Percentiles rank a stretch among this genome's conserved stretches.
These are phyloP conservation scores for Penicillium malachiteum DNA, from an alignment of 495 filamentous ascomycete genomes.

Conservation along the genomic window DNA sequence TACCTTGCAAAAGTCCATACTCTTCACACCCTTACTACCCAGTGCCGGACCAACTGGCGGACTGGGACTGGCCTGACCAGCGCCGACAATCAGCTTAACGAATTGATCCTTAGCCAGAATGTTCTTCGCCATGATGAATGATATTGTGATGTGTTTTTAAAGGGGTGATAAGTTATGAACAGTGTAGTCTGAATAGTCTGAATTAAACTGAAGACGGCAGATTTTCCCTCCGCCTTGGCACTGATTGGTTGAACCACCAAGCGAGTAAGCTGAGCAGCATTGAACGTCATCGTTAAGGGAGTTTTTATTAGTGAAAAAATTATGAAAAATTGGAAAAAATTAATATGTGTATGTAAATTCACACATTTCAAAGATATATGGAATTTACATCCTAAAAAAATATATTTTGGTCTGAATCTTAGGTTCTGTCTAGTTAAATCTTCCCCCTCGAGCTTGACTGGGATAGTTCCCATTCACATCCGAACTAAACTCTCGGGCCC, in stretches of 20 bases:
- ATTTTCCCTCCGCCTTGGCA: slow-evolving; percentile 18
- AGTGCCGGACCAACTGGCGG: slow-evolving; percentile 97
- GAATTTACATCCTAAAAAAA: not conserved
- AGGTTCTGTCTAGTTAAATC: not conserved
- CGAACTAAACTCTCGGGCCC: slow-evolving; percentile 32
- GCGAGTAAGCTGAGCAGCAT: slow-evolving; percentile 19
- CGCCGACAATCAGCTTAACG: slow-evolving; percentile 97
- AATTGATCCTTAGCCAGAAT: slow-evolving; percentile 73
- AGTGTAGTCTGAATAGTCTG: not conserved
- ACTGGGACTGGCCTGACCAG: slow-evolving; percentile 92
- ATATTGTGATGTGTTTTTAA: not conserved
- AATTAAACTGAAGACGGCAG: slow-evolving; percentile 21
- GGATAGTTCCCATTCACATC: slow-evolving; percentile 20
- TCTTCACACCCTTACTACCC: slow-evolving; percentile 97
- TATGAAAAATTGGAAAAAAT: too few relatives aligned
- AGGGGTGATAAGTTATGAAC: not conserved
- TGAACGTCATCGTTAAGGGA: slow-evolving; percentile 20
- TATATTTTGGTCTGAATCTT: not conserved
- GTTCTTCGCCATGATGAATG: slow-evolving; percentile 72
- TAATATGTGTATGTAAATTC: too few relatives aligned
- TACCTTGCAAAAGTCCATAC: slow-evolving; percentile 99
- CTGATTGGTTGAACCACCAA: slow-evolving; percentile 26
- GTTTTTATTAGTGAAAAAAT: too few relatives aligned
- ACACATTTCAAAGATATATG: too few relatives aligned
- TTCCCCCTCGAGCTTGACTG: not conserved